These are phyloP conservation scores for Myxozyma udenii DNA, from an alignment of 805 yeast species.

Conservation along the genomic window DNA sequence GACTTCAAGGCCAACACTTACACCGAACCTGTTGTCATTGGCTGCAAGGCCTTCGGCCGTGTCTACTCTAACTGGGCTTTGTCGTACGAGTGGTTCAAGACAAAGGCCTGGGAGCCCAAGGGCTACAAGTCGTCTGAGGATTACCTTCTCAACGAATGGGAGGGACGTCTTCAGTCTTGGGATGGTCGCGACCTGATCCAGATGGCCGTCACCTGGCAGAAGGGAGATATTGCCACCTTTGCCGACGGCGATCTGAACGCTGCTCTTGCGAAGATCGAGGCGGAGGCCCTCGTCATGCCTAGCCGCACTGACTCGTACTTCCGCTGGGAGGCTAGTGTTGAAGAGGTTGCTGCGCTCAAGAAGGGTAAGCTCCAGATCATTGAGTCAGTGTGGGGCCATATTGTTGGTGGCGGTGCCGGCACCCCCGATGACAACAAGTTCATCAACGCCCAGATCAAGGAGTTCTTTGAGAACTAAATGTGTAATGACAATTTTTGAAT, in stretches of 20 bases:
- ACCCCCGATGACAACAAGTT: constrained; percentile 21
- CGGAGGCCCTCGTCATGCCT: constrained; percentile 28
- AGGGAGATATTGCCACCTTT: constrained; percentile 28
- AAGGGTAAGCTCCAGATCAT: constrained; percentile 24
- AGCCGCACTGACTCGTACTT: constrained; percentile 27
- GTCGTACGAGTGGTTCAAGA: constrained; percentile 28
- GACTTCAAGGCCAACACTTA: constrained; percentile 25
- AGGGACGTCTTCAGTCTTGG: constrained; percentile 26
- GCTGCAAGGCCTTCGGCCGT: constrained; percentile 29
- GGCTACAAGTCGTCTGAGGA: constrained; percentile 28
- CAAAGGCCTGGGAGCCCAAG: constrained; percentile 26
- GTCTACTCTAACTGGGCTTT: constrained; percentile 31
- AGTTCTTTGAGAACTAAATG: constrained; percentile 16
- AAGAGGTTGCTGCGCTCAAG: constrained; percentile 26
- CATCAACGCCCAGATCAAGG: constrained; percentile 18
- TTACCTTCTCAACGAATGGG: constrained; percentile 26
- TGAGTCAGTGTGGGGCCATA: constrained; percentile 30
- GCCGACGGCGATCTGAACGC: constrained; percentile 24
- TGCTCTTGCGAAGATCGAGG: constrained; percentile 25
- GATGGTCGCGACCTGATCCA: constrained; percentile 26
- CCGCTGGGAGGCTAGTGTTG: constrained; percentile 25
- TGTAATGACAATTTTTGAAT: neutral
- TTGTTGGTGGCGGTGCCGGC: constrained; percentile 29
- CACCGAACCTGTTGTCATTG: constrained; percentile 24
- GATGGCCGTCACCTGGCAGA: constrained; percentile 30